Percentiles rank a stretch among this genome's conserved stretches.
Conservation (phyloP, 2,329 filamentous ascomycete genomes). For the Neofusicoccum cordaticola region DNA sequence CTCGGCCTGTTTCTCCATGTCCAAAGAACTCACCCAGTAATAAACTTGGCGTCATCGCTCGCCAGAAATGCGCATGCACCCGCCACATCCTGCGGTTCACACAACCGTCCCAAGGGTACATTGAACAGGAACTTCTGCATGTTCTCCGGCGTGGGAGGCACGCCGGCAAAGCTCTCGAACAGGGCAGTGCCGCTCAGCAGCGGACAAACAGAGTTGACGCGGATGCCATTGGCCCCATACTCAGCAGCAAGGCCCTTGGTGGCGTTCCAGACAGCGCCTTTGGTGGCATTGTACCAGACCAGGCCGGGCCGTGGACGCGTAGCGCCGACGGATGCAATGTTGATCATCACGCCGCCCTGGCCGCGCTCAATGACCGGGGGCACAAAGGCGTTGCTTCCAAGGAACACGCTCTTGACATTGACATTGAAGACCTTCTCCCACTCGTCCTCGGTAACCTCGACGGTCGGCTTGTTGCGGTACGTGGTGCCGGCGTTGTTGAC, state of each 20-base stretch:
- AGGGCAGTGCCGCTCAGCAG: slow-evolving; percentile 66
- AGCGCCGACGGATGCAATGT: slow-evolving; percentile 64
- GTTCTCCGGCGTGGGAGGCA: slow-evolving; percentile 56
- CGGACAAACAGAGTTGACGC: slow-evolving; percentile 70
- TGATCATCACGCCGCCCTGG: slow-evolving; percentile 60
- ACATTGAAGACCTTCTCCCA: slow-evolving; percentile 66
- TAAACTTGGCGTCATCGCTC: slow-evolving; percentile 58
- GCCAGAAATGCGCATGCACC: slow-evolving; percentile 57
- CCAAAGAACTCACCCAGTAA: slow-evolving; percentile 51
- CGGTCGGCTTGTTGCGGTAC: slow-evolving; percentile 55
- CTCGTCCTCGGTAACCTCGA: slow-evolving; percentile 62
- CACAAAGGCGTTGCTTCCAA: slow-evolving; percentile 58
- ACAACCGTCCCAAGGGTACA: slow-evolving; percentile 59
- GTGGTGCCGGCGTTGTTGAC: slow-evolving; percentile 61
- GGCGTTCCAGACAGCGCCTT: slow-evolving; percentile 63
- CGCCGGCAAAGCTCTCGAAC: slow-evolving; percentile 57
- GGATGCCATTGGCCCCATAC: slow-evolving; percentile 68
- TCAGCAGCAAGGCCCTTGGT: slow-evolving; percentile 69
- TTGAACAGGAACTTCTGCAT: slow-evolving; percentile 52
- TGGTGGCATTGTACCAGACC: slow-evolving; percentile 69
- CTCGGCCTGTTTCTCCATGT: slow-evolving; percentile 31
- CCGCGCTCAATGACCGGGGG: slow-evolving; percentile 58
- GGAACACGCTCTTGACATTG: slow-evolving; percentile 66
- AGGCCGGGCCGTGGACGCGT: slow-evolving; percentile 60
- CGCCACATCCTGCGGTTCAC: slow-evolving; percentile 59